A percentile compares a stretch with the other conserved stretches of the same genome.
These are phyloP conservation scores for Stenocarpella maydis DNA, from an alignment of 2,329 filamentous ascomycete genomes.

Conservation along the genomic window DNA sequence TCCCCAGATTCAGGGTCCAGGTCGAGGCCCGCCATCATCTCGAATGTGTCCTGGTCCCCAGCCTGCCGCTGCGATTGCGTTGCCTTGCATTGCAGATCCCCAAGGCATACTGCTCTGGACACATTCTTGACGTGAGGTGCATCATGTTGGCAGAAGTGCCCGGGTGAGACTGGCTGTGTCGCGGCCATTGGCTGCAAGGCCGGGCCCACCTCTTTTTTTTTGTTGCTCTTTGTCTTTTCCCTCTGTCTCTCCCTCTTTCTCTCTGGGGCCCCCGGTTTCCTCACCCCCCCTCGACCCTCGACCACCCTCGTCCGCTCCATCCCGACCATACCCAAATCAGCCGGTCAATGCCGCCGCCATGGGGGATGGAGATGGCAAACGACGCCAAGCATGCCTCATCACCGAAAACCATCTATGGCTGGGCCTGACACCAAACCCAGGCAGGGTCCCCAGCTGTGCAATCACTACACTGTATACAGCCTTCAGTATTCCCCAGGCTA, in stretches of 20 bases:
- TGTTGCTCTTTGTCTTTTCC: background rate
- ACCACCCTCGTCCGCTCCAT: conserved; percentile 3
- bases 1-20: conserved; percentile 3
- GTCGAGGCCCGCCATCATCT: conserved; percentile 14
- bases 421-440: background rate
- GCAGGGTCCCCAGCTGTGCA: background rate
- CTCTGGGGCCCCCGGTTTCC: too few species aligned
- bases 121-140: conserved; percentile 24
- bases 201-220: background rate
- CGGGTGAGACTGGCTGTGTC: conserved; percentile 24
- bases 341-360: conserved; percentile 12
- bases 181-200: conserved; percentile 19
- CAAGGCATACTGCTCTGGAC: conserved; percentile 16
- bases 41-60: background rate
- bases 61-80: background rate
- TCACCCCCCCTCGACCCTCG: background rate
- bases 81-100: conserved; percentile 24
- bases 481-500: conserved; percentile 15
- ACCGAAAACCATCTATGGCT: conserved; percentile 8
- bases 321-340: conserved; percentile 15
- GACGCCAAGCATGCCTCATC: conserved; percentile 25
- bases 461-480: conserved; percentile 8
- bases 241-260: too few species aligned
- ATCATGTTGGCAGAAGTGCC: conserved; percentile 25
- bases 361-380: background rate